phyloP scores from a whole-genome alignment of 1,139 yeast genomes.

The Candida albicans region DNA sequence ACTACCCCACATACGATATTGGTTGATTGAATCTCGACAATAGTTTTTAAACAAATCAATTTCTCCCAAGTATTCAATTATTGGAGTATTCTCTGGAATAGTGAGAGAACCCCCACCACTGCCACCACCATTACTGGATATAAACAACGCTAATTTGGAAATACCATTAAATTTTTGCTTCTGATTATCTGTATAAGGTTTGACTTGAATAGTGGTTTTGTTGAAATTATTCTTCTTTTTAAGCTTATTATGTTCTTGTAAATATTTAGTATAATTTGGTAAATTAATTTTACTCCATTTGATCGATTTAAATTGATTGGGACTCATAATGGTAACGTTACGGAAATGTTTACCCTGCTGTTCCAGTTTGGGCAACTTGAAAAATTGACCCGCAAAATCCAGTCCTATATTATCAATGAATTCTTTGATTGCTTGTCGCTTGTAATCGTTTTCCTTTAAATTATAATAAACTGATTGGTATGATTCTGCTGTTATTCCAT shows the following conservation, averaged over 20 bases:
- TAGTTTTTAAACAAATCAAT: conserved; percentile 65
- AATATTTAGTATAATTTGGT: conserved; percentile 36
- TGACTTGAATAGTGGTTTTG: conserved; percentile 36
- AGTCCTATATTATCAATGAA: conserved; percentile 24
- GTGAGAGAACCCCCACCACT: conserved; percentile 20
- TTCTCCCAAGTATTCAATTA: conserved; percentile 75
- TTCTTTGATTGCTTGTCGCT: conserved; percentile 36
- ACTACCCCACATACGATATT: conserved; percentile 78
- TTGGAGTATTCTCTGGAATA: conserved; percentile 50
- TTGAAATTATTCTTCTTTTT: conserved; percentile 23
- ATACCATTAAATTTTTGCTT: conserved; percentile 73
- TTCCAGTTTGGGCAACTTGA: conserved; percentile 15
- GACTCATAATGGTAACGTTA: conserved; percentile 25
- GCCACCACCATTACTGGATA: conserved; percentile 21
- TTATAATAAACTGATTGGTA: conserved; percentile 54
- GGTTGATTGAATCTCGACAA: conserved; percentile 65
- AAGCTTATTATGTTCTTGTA: conserved; percentile 26
- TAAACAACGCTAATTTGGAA: conserved; percentile 64
- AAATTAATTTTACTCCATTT: conserved; percentile 31
- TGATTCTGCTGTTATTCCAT: conserved; percentile 46
- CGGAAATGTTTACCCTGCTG: conserved; percentile 12
- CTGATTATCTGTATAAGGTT: conserved; percentile 52
- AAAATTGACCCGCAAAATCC: conserved; percentile 17
- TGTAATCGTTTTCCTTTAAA: conserved; percentile 48
- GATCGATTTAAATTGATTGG: conserved; percentile 28